Evolutionary conservation across 306 rosid genomes (phyloP), one percentile per base, ranked within the genome.

Genomic region (Fagus sylvatica): DNA sequence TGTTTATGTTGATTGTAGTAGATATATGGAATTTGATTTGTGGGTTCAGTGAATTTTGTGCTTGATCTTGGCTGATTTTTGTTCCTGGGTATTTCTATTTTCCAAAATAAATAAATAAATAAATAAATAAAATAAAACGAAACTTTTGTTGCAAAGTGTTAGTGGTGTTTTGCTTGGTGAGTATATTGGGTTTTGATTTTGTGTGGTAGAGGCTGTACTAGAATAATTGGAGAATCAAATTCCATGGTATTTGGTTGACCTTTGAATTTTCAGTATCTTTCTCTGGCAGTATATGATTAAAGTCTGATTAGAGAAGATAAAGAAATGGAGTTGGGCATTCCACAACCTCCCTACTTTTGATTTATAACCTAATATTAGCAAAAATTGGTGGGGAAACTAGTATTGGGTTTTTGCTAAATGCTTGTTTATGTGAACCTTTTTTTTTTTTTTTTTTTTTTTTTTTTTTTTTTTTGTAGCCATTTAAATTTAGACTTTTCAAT

Each of bases 161-260:
- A 61, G 54, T 71, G 76, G 75, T 79, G 32, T 40, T 64, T 40
- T 54, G 37, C 28, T 43, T 2, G 13, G 80, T 71, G 49, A 72
- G 73, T 43, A 70, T 56, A 78, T 64, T 51, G 15, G 57, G 74
- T 71, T 76, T 59, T 79, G 62, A 13, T 46, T 75, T 75, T 30
- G 54, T 33, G 22, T 65, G 2, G 46, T 65, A 12, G 17, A 60
- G 40, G 3, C 22, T 13, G 9, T 75, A 1, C 12, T 57, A 65
- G 61, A 71, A 72, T 67, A 79, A 59, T 79, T 65, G 69, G 79
- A 6, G 77, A 67, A 75, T 85, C 64, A 7, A 43, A 71, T 62
- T 78, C 40, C 2, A 5, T 32, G 15, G 34, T 61, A 61, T 61
- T 61, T 61, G 41, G 41, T 61, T 33, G 67, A 61, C 48, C 36